These are phyloP conservation scores for Aspergillus cavernicola DNA, from an alignment of 495 filamentous ascomycete species.

Conservation along the genomic window DNA sequence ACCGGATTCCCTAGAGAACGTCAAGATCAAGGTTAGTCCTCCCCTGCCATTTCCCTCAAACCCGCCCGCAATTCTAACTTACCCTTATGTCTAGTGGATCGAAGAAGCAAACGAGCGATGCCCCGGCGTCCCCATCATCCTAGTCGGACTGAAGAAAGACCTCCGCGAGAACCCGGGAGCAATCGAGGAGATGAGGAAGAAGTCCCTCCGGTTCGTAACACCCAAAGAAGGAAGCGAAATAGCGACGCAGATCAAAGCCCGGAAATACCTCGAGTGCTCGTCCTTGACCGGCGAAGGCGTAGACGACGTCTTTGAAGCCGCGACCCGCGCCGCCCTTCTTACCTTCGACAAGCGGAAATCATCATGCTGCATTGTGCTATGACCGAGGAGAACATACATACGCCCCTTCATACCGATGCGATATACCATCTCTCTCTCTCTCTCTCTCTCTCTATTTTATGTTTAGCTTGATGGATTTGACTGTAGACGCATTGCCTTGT, in stretches of 20 bases:
- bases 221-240: slow-evolving; percentile 74
- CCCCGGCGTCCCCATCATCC: slow-evolving; percentile 87
- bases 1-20: slow-evolving; percentile 95
- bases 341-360: slow-evolving; percentile 86
- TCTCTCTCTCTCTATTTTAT: slow-evolving; percentile 13
- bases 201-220: slow-evolving; percentile 80
- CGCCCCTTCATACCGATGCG: not conserved
- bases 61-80: not conserved
- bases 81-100: slow-evolving; percentile 65
- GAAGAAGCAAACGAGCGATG: slow-evolving; percentile 95
- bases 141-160: slow-evolving; percentile 98
- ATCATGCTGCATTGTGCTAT: slow-evolving; percentile 88
- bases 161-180: slow-evolving; percentile 90
- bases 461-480: not conserved
- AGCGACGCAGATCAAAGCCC: slow-evolving; percentile 79
- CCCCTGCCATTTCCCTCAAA: not conserved
- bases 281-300: slow-evolving; percentile 96
- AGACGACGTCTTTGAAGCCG: slow-evolving; percentile 98
- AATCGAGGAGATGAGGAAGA: slow-evolving; percentile 96
- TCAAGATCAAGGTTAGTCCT: slow-evolving; percentile 75
- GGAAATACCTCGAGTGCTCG: slow-evolving; percentile 97
- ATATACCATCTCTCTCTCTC: slow-evolving; percentile 6
- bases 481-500: not conserved
- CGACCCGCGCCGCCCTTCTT: slow-evolving; percentile 88
- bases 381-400: slow-evolving; percentile 32